Base-by-base conservation (phyloP, 2,329 filamentous ascomycete species). In the Nannizziopsis barbatae region DNA sequence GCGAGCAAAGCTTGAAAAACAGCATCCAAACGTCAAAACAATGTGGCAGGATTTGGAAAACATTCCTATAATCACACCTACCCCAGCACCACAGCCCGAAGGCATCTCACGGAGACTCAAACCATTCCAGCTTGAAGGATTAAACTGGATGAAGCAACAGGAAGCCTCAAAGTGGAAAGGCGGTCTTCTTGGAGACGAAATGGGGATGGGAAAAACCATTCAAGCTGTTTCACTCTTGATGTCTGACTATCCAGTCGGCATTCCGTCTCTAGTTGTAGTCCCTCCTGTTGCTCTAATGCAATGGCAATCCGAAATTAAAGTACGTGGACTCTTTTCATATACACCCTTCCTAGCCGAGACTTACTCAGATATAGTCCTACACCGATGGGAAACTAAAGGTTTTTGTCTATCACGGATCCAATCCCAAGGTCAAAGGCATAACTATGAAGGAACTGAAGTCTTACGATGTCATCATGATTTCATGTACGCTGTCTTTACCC, bases 161-260 rank as follows among this genome's bases (percentile, higher is more conserved):
- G 92, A 98, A 63, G 73, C 85, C 66, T 84, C 80, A 0, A 70
- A 83, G 35, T 96, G 89, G 76, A 86, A 81, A 60, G 92, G 92
- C 14, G 92, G 92, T 11, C 73, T 98, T 2, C 76, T 98, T 1
- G 92, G 92, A 51, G 92, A 98, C 58, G 92, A 98, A 67, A 98
- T 98, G 92, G 92, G 92, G 5, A 85, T 98, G 69, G 92, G 92
- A 43, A 98, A 98, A 71, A 98, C 92, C 0, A 96, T 98, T 44
- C 92, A 98, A 66, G 90, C 92, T 2, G 92, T 98, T 14, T 95
- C 90, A 2, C 76, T 98, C 39, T 88, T 98, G 65, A 96, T 96
- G 92, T 95, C 90, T 0, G 89, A 96, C 63, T 95, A 86, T 59
- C 90, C 89, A 2, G 84, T 81, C 17, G 84, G 83, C 56, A 71